A percentile compares a stretch with the other conserved stretches of the same genome.
These are phyloP conservation scores for Gastrolobium bilobum DNA, from an alignment of 306 rosid species.

Conservation along the genomic window DNA sequence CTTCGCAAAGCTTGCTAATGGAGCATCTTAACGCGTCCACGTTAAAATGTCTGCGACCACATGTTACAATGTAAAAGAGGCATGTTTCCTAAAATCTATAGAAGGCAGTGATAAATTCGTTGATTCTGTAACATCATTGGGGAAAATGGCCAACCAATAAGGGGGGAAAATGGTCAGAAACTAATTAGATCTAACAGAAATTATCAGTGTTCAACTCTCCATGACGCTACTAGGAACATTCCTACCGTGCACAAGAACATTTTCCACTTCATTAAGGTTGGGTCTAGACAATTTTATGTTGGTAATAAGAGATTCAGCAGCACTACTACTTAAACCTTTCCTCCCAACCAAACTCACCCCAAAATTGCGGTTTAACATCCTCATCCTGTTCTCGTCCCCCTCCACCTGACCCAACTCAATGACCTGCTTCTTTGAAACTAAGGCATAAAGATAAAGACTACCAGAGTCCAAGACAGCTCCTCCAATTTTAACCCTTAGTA, in stretches of 20 bases:
- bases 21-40: too few species aligned
- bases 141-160: constrained; percentile 28
- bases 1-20: too few species aligned
- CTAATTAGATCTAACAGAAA: constrained; percentile 32
- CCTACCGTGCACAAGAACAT: constrained; percentile 35
- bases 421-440: constrained; percentile 65
- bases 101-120: neutral
- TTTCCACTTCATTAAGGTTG: constrained; percentile 42
- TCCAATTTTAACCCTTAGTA: constrained; percentile 72
- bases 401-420: constrained; percentile 67
- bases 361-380: constrained; percentile 59
- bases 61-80: too few species aligned
- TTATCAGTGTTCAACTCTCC: constrained; percentile 33
- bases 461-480: constrained; percentile 49
- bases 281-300: constrained; percentile 61
- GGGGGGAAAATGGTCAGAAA: constrained; percentile 24
- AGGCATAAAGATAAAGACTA: constrained; percentile 62
- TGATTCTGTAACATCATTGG: constrained; percentile 22
- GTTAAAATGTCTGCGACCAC: too few species aligned
- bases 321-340: constrained; percentile 63
- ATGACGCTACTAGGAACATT: constrained; percentile 33
- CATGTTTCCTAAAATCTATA: too few species aligned
- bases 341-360: constrained; percentile 81
- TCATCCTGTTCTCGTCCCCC: constrained; percentile 68
- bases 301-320: constrained; percentile 66